phyloP scores from a whole-genome alignment of 2,329 filamentous ascomycete genomes.

The Hortaea sp. region DNA sequence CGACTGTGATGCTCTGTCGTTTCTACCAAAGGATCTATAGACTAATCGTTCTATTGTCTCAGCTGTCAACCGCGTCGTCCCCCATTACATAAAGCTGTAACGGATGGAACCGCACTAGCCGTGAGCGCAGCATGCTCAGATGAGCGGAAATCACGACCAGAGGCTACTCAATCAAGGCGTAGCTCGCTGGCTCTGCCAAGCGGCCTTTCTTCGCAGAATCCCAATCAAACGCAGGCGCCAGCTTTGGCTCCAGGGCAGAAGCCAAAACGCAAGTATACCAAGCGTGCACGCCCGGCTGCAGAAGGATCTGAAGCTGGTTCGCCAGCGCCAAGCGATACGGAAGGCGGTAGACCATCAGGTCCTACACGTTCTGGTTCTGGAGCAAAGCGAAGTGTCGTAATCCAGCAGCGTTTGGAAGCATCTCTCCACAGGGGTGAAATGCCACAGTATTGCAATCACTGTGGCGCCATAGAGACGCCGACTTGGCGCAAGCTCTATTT shows the following conservation, averaged over 20 bases:
- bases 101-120: neutral
- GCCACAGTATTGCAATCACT: slow-evolving; percentile 84
- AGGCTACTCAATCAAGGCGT: slow-evolving; percentile 12
- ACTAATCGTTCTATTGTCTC: slow-evolving; percentile 4
- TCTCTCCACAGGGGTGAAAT: slow-evolving; percentile 68
- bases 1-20: neutral
- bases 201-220: neutral
- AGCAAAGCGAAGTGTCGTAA: slow-evolving; percentile 57
- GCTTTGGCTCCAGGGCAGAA: slow-evolving; percentile 9
- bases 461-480: slow-evolving; percentile 87
- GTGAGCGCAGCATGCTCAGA: neutral
- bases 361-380: slow-evolving; percentile 32
- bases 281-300: slow-evolving; percentile 12
- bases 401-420: slow-evolving; percentile 45
- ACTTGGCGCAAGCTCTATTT: slow-evolving; percentile 92
- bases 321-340: slow-evolving; percentile 26
- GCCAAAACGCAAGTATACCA: slow-evolving; percentile 13
- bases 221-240: neutral
- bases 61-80: slow-evolving; percentile 1
- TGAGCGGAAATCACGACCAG: neutral
- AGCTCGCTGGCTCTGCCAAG: slow-evolving; percentile 25
- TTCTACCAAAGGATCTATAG: slow-evolving; percentile 1
- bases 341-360: slow-evolving; percentile 15
- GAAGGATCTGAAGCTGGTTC: slow-evolving; percentile 26
- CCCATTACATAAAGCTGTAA: neutral